These are phyloP conservation scores for Didymella keratinophila DNA, from an alignment of 2,329 filamentous ascomycete species.

Conservation along the genomic window DNA sequence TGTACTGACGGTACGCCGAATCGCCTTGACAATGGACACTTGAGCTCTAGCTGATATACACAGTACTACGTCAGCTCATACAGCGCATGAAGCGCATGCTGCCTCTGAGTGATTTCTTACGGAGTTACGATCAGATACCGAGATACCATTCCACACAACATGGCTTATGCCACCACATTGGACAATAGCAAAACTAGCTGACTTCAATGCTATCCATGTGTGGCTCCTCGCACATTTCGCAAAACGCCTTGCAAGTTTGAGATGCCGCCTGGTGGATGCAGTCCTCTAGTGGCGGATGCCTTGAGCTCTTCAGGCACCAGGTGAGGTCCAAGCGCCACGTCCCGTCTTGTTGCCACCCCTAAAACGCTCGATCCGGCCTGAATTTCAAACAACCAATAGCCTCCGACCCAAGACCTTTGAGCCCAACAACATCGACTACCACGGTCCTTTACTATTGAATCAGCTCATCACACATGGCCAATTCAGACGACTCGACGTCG, in stretches of 20 bases:
- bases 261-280: neutral
- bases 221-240: neutral
- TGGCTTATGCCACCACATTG: neutral
- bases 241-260: neutral
- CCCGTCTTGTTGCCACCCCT: neutral
- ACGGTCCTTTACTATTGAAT: neutral
- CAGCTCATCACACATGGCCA: neutral
- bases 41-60: neutral
- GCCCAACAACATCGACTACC: neutral
- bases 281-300: conserved; percentile 4
- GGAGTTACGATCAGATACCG: conserved; percentile 24
- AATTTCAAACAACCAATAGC: neutral
- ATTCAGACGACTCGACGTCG: neutral
- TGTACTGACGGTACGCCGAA: conserved; percentile 71
- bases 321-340: conserved; percentile 4
- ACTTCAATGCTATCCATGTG: neutral
- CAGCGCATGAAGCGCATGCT: conserved; percentile 45
- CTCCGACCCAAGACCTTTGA: too few relatives aligned
- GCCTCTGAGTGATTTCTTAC: neutral
- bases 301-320: conserved; percentile 13
- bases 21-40: neutral
- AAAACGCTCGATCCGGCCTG: conserved; percentile 1
- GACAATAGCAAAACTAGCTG: neutral
- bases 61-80: conserved; percentile 69
- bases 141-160: conserved; percentile 10